phyloP scores from a whole-genome alignment of 2,329 filamentous ascomycete genomes.

The Neofusicoccum umdonicola region DNA sequence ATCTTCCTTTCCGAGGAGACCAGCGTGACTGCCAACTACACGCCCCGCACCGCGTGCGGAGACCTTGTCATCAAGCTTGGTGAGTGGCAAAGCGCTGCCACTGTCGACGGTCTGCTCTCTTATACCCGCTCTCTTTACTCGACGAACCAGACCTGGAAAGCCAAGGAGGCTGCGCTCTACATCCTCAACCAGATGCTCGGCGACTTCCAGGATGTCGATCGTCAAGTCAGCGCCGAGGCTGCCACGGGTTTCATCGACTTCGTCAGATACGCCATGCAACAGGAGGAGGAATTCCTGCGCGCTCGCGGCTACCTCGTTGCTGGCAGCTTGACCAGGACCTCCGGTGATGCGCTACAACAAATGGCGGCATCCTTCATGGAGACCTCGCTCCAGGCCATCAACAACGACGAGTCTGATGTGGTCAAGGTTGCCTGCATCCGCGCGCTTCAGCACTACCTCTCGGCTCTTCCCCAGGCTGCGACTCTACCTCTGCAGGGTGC shows the following conservation, averaged over 20 bases:
- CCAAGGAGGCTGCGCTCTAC: constrained; percentile 78
- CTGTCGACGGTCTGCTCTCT: constrained; percentile 74
- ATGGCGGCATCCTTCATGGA: constrained; percentile 66
- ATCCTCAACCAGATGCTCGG: constrained; percentile 79
- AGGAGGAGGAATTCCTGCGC: constrained; percentile 71
- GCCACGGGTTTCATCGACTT: constrained; percentile 75
- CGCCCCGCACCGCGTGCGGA: constrained; percentile 85
- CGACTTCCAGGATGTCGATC: constrained; percentile 77
- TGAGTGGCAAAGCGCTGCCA: constrained; percentile 77
- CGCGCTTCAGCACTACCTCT: constrained; percentile 69
- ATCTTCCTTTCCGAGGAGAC: constrained; percentile 94
- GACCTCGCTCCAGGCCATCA: constrained; percentile 71
- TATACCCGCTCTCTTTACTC: constrained; percentile 75
- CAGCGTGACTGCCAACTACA: constrained; percentile 93
- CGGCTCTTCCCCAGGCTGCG: constrained; percentile 49
- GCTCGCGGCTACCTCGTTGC: constrained; percentile 86
- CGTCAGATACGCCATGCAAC: constrained; percentile 72
- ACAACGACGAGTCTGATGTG: constrained; percentile 74
- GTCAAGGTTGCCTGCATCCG: constrained; percentile 92
- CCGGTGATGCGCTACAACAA: constrained; percentile 53
- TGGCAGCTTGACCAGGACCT: constrained; percentile 72
- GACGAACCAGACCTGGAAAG: constrained; percentile 55
- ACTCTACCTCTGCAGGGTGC: constrained; percentile 59
- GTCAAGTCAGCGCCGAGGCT: constrained; percentile 66
- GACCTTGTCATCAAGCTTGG: constrained; percentile 90